Conservation (phyloP, 2,329 filamentous ascomycete genomes). For the Colletotrichum scovillei region DNA sequence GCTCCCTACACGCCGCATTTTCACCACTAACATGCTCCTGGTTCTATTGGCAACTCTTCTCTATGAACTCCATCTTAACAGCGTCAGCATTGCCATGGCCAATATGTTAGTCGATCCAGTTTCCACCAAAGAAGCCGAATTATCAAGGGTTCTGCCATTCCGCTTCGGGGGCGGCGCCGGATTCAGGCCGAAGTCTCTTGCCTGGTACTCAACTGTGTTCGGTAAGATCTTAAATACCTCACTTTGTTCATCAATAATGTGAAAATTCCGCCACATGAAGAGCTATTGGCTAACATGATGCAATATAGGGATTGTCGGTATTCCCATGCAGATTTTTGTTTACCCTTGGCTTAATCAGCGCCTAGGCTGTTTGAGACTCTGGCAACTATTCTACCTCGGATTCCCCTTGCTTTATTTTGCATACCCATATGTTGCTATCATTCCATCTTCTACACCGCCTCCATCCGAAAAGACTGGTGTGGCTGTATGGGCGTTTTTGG, state of each 20-base stretch:
- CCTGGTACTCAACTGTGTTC: neutral
- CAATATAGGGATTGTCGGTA: neutral
- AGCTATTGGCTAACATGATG: no score
- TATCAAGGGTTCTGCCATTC: neutral
- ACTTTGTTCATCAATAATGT: no score
- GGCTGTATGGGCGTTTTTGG: neutral
- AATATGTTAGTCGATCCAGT: neutral
- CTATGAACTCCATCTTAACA: neutral
- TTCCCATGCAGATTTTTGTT: neutral
- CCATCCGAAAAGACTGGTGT: neutral
- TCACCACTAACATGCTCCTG: slow-evolving; percentile 2
- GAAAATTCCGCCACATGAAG: no score
- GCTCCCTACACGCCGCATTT: neutral
- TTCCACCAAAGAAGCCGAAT: neutral
- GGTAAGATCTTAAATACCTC: neutral
- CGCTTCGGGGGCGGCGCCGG: slow-evolving; percentile 8
- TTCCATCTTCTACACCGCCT: neutral
- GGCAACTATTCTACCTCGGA: neutral
- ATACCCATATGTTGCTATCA: neutral
- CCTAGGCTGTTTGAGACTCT: neutral
- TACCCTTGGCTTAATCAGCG: neutral
- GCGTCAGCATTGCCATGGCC: neutral
- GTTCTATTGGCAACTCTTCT: neutral
- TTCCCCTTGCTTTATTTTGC: neutral
- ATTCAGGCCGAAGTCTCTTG: neutral